Conservation (phyloP, 2,329 filamentous ascomycete species). For the Neocucurbitaria cava region DNA sequence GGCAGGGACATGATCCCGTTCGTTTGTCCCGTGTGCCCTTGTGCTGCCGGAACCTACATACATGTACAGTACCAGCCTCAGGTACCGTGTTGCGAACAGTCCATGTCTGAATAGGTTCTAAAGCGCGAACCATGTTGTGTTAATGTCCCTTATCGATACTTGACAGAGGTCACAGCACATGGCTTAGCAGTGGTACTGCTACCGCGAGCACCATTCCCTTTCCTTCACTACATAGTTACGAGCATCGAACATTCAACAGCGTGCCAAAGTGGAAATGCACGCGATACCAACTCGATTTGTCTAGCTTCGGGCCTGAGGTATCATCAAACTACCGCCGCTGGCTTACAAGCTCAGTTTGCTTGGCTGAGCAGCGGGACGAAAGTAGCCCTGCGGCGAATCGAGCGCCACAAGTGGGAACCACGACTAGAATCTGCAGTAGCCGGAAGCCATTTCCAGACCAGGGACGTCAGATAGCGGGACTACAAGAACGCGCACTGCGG, state of each 20-base stretch:
- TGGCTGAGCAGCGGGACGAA: conserved; percentile 39
- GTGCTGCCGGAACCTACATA: conserved; percentile 2
- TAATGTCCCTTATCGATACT: neutral
- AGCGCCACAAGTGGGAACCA: conserved; percentile 46
- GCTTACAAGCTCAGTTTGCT: conserved; percentile 30
- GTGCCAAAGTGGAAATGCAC: conserved; percentile 9
- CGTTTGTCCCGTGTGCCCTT: conserved; percentile 4
- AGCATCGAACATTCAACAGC: neutral
- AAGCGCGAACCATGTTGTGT: neutral
- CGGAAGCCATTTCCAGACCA: conserved; percentile 37
- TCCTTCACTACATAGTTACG: neutral
- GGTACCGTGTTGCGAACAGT: neutral
- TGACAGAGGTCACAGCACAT: neutral
- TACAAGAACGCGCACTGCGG: conserved; percentile 37
- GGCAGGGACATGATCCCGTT: conserved; percentile 11
- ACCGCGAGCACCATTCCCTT: neutral
- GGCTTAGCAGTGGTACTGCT: neutral
- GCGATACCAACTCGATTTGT: conserved; percentile 16
- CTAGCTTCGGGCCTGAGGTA: conserved; percentile 23
- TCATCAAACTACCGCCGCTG: conserved; percentile 32
- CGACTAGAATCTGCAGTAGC: conserved; percentile 40
- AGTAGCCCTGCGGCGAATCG: conserved; percentile 39
- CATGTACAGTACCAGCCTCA: neutral
- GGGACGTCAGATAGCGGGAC: conserved; percentile 45
- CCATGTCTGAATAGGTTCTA: neutral